Percentiles rank a stretch among this genome's conserved stretches.
Conservation (phyloP, 345 rosid genomes). For the Lumnitzera littorea region DNA sequence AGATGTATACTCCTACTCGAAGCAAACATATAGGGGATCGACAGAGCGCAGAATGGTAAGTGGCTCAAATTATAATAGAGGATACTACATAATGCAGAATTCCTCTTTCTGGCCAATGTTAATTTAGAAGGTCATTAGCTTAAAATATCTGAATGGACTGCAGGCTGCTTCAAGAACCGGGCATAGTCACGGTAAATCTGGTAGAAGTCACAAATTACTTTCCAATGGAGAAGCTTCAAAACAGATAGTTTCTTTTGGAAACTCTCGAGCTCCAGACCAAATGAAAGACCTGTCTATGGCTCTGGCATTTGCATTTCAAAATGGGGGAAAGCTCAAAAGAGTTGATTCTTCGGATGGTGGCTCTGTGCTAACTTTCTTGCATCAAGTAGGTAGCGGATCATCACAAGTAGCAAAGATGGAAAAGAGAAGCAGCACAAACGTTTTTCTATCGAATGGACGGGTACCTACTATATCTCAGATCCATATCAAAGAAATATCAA, state of each 20-base stretch:
- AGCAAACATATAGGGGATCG: constrained; percentile 42
- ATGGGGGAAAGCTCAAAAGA: constrained; percentile 58
- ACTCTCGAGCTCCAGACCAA: constrained; percentile 34
- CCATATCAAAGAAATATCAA: constrained; percentile 69
- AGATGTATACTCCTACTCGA: constrained; percentile 49
- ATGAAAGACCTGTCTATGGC: constrained; percentile 56
- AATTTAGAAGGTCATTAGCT: neutral
- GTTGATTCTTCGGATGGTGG: constrained; percentile 40
- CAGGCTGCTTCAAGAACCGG: constrained; percentile 41
- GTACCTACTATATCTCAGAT: constrained; percentile 49
- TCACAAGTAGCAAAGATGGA: constrained; percentile 30
- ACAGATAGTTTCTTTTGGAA: constrained; percentile 50
- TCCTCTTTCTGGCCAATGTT: no score
- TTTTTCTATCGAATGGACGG: constrained; percentile 28
- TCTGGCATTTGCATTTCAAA: constrained; percentile 65
- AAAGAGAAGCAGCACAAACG: constrained; percentile 23
- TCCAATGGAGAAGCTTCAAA: constrained; percentile 26
- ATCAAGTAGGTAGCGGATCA: constrained; percentile 53
- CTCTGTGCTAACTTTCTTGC: constrained; percentile 52
- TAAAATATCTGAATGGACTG: constrained; percentile 11
- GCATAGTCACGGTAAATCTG: constrained; percentile 10
- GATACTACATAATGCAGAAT: neutral
- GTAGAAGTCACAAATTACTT: constrained; percentile 26
- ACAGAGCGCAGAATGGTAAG: constrained; percentile 45
- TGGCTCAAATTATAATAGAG: neutral